phyloP scores from a whole-genome alignment of 2,329 filamentous ascomycete species.

The Lachnellula occidentalis region DNA sequence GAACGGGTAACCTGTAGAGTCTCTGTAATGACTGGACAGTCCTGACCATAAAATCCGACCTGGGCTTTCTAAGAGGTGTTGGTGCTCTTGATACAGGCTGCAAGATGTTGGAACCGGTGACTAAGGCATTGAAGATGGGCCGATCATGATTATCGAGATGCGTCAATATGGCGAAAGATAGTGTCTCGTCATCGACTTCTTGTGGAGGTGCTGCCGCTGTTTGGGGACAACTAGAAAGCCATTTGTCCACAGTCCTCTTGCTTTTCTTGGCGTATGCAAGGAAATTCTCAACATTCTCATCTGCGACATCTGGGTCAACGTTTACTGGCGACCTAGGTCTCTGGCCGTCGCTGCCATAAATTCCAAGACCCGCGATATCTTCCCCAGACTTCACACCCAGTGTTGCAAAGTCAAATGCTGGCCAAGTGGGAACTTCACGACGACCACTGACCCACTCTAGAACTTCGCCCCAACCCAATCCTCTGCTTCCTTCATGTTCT shows the following conservation, averaged over 20 bases:
- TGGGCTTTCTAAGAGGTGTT: slow-evolving; percentile 59
- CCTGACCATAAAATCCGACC: slow-evolving; percentile 69
- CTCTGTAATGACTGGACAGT: slow-evolving; percentile 76
- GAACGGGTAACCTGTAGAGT: slow-evolving; percentile 67
- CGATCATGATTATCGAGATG: slow-evolving; percentile 72
- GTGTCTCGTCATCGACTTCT: slow-evolving; percentile 89
- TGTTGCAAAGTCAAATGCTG: slow-evolving; percentile 70
- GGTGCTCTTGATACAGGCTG: slow-evolving; percentile 57
- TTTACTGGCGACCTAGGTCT: slow-evolving; percentile 60
- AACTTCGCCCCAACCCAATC: slow-evolving; percentile 92
- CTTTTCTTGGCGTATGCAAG: slow-evolving; percentile 89
- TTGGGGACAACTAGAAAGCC: slow-evolving; percentile 77
- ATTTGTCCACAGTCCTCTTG: slow-evolving; percentile 82
- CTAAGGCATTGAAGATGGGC: slow-evolving; percentile 74
- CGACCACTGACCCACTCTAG: slow-evolving; percentile 88
- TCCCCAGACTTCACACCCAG: slow-evolving; percentile 56
- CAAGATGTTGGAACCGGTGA: slow-evolving; percentile 53
- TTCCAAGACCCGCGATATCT: slow-evolving; percentile 49
- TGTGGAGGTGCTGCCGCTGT: slow-evolving; percentile 66
- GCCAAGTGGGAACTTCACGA: slow-evolving; percentile 81
- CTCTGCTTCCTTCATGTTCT: slow-evolving; percentile 46
- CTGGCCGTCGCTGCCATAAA: slow-evolving; percentile 55
- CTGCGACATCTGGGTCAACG: slow-evolving; percentile 88
- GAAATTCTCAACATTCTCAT: slow-evolving; percentile 90
- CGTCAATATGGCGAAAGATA: slow-evolving; percentile 89